phyloP scores from a whole-genome alignment of 2,329 filamentous ascomycete genomes.

The Apiospora kogelbergensis region DNA sequence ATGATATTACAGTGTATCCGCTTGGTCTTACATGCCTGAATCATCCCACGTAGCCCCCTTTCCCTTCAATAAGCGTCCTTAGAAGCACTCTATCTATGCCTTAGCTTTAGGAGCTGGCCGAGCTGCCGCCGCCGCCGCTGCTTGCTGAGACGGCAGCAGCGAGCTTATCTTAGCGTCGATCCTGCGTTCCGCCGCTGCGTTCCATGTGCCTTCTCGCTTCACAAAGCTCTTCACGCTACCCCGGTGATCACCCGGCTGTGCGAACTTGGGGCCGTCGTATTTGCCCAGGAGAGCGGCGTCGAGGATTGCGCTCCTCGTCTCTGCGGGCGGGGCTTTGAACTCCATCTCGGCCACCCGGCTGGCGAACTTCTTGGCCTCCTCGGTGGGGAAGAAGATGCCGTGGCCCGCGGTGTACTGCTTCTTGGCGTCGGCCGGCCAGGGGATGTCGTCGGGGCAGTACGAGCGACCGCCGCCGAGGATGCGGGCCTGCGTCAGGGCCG shows the following conservation, averaged over 20 bases:
- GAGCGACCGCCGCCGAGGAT: constrained; percentile 37
- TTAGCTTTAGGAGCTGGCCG: neutral
- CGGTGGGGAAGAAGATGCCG: constrained; percentile 39
- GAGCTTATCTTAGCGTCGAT: constrained; percentile 25
- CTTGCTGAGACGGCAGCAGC: neutral
- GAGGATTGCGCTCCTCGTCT: constrained; percentile 33
- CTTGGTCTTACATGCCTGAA: neutral
- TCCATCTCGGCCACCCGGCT: constrained; percentile 18
- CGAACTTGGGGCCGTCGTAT: constrained; percentile 33
- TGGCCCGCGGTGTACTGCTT: constrained; percentile 23
- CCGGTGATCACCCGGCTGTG: constrained; percentile 24
- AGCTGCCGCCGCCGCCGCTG: neutral
- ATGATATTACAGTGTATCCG: constrained; percentile 3
- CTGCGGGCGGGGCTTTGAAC: constrained; percentile 22
- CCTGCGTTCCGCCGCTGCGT: constrained; percentile 20
- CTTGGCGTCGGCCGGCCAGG: constrained; percentile 23
- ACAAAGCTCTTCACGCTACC: constrained; percentile 37
- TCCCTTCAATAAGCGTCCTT: neutral
- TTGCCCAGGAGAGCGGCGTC: constrained; percentile 37
- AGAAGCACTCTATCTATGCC: neutral
- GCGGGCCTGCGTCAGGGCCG: constrained; percentile 38
- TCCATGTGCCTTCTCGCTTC: constrained; percentile 32
- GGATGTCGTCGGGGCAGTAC: constrained; percentile 27
- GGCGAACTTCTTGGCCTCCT: constrained; percentile 32
- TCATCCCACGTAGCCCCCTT: neutral